phyloP scores from a whole-genome alignment of 192 early-diverging fungal species.

The Thamnidium elegans region DNA sequence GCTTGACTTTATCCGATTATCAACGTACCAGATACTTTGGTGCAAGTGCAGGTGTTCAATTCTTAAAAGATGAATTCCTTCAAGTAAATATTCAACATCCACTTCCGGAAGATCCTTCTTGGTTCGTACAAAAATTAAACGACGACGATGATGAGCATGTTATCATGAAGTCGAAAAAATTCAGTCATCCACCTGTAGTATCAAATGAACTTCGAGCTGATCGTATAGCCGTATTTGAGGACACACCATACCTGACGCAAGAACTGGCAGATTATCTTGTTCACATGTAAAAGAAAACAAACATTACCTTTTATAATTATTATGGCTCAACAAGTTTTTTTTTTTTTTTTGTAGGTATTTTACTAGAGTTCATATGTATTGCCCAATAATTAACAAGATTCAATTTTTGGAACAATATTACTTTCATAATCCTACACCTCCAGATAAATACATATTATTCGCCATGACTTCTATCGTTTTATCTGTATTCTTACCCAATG shows the following conservation, averaged over 20 bases:
- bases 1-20: constrained; percentile 59
- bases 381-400: constrained; percentile 31
- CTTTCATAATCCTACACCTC: constrained; percentile 14
- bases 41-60: constrained; percentile 68
- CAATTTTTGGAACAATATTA: constrained; percentile 28
- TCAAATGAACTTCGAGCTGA: background rate
- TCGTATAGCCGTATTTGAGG: background rate
- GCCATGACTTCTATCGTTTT: constrained; percentile 21
- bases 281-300: constrained; percentile 8
- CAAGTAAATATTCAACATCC: constrained; percentile 32
- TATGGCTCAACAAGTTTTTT: background rate
- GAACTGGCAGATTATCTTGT: constrained; percentile 23
- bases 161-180: constrained; percentile 21
- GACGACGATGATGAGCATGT: constrained; percentile 31
- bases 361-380: constrained; percentile 13
- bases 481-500: background rate
- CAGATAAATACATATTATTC: constrained; percentile 27
- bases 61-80: constrained; percentile 51
- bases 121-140: constrained; percentile 44
- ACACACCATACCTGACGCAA: constrained; percentile 15
- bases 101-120: constrained; percentile 35
- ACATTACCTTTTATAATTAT: no score
- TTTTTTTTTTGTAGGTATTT: constrained; percentile 18
- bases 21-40: constrained; percentile 67
- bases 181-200: background rate